Evolutionary conservation across 2,329 filamentous ascomycete species (phyloP).

Genomic region (Rugonectria rugulosa): DNA sequence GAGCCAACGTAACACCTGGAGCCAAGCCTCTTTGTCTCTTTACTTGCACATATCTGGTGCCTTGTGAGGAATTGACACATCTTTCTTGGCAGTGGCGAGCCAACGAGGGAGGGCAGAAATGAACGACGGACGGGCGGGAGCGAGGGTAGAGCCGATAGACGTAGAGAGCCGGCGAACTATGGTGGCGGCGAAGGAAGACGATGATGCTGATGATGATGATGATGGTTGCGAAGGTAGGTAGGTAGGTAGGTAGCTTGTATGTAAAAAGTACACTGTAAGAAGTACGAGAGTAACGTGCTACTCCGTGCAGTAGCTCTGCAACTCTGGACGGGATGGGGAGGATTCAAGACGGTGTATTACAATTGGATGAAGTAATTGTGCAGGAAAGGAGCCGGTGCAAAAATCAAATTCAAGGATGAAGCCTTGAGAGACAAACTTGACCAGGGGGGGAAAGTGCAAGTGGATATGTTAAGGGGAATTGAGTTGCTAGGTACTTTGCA

Average conservation of each 20-base stretch:
- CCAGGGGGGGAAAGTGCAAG: neutral
- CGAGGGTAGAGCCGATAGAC: slow-evolving; percentile 14
- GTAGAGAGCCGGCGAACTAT: slow-evolving; percentile 33
- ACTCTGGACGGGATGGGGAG: no score
- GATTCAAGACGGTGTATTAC: no score
- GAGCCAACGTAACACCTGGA: neutral
- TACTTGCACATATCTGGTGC: neutral
- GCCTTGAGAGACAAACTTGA: neutral
- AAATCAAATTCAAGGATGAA: slow-evolving; percentile 1
- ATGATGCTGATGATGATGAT: no score
- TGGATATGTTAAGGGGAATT: neutral
- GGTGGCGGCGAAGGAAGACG: no score
- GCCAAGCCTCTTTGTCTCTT: no score
- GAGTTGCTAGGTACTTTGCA: no score
- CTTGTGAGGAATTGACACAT: neutral
- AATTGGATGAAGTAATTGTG: slow-evolving; percentile 28
- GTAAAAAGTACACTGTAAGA: no score
- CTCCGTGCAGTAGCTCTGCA: no score
- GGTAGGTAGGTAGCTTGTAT: no score
- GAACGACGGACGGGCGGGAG: slow-evolving; percentile 7
- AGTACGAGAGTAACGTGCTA: no score
- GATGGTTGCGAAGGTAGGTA: no score
- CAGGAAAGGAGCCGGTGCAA: slow-evolving; percentile 13
- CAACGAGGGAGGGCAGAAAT: neutral
- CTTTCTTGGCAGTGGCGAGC: neutral